phyloP scores from a whole-genome alignment of 768 basidiomycete species.

The Lentinula aciculospora region DNA sequence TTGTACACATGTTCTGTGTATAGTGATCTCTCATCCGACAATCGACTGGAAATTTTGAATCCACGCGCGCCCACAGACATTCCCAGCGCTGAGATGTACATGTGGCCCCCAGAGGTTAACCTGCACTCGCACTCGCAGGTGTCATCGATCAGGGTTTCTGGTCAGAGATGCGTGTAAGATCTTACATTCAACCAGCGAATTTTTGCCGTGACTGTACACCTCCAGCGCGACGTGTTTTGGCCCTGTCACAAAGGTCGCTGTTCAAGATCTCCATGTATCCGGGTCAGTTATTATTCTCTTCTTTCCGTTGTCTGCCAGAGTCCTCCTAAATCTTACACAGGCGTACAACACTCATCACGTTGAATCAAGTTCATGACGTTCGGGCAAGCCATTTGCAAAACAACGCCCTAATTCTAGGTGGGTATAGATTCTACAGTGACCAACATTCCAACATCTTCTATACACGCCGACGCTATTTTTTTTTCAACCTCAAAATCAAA shows the following conservation, averaged over 20 bases:
- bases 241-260: slow-evolving; percentile 41
- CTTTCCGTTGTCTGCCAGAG: not conserved
- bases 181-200: not conserved
- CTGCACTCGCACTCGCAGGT: slow-evolving; percentile 35
- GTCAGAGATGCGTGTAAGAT: slow-evolving; percentile 43
- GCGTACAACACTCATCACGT: slow-evolving; percentile 29
- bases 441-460: too few species aligned
- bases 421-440: not conserved
- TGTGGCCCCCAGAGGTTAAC: slow-evolving; percentile 39
- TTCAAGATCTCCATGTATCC: slow-evolving; percentile 34
- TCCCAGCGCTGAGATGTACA: slow-evolving; percentile 15
- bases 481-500: too few species aligned
- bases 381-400: slow-evolving; percentile 49
- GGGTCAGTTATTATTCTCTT: slow-evolving; percentile 29
- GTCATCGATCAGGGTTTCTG: slow-evolving; percentile 45
- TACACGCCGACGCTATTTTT: too few species aligned
- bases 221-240: slow-evolving; percentile 54
- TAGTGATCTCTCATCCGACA: slow-evolving; percentile 1
- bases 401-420: slow-evolving; percentile 50
- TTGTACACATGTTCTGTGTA: slow-evolving; percentile 29
- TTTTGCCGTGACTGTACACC: slow-evolving; percentile 13
- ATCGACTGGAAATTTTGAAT: not conserved
- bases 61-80: not conserved
- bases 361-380: slow-evolving; percentile 45
- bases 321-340: slow-evolving; percentile 12